Percentiles rank a stretch among this genome's conserved stretches.
Evolutionary conservation across 2,329 filamentous ascomycete genomes (phyloP).

Genomic region (Colletotrichum cuscutae): DNA sequence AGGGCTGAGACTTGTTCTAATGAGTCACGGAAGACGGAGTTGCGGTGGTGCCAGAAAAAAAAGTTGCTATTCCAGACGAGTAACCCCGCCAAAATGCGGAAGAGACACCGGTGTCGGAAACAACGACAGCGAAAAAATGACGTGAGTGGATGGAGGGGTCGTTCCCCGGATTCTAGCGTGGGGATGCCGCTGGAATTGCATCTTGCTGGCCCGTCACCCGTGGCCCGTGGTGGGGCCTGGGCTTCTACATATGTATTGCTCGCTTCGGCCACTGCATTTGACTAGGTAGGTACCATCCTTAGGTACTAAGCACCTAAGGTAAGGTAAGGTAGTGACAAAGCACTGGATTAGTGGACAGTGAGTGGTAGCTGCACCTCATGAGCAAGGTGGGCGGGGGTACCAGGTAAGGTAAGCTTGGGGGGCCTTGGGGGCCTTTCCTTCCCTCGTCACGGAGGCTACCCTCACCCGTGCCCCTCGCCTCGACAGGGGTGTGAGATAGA

Average conservation of each 20-base stretch:
- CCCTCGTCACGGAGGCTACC: neutral
- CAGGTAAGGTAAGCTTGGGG: neutral
- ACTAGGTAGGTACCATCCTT: too few relatives aligned
- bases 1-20: neutral
- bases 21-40: conserved; percentile 24
- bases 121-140: conserved; percentile 13
- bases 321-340: too few relatives aligned
- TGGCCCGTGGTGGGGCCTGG: conserved; percentile 17
- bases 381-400: neutral
- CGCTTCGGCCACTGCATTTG: conserved; percentile 12
- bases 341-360: too few relatives aligned
- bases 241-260: neutral
- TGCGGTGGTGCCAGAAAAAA: conserved; percentile 21
- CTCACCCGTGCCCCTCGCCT: neutral
- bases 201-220: conserved; percentile 3
- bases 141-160: conserved; percentile 34
- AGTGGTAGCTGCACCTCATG: too few relatives aligned
- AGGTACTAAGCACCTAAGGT: too few relatives aligned
- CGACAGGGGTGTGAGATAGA: neutral
- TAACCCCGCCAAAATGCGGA: conserved; percentile 34
- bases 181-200: conserved; percentile 24
- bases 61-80: conserved; percentile 31
- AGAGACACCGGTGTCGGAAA: conserved; percentile 27
- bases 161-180: conserved; percentile 26
- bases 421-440: neutral